Percentiles rank a stretch among this genome's conserved stretches.
Evolutionary conservation across 257 asterid genomes (phyloP).

Genomic region (Eucommia ulmoides): DNA sequence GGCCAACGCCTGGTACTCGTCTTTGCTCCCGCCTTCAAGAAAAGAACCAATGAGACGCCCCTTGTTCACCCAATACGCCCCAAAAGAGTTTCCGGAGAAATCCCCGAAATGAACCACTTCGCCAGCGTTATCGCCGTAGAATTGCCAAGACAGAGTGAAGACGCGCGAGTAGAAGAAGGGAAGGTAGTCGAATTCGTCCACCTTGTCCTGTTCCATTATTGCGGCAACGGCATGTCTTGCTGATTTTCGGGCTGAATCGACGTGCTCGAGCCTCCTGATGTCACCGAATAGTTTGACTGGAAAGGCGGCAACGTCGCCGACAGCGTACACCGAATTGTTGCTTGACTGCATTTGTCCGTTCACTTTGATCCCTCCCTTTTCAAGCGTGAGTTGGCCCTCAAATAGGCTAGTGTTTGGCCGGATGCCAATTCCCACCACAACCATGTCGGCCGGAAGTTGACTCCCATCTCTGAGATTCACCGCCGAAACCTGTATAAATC

Average conservation of each 20-base stretch:
- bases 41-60: slow-evolving; percentile 66
- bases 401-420: slow-evolving; percentile 85
- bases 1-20: slow-evolving; percentile 64
- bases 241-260: slow-evolving; percentile 66
- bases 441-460: slow-evolving; percentile 78
- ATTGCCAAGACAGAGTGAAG: slow-evolving; percentile 77
- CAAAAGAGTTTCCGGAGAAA: slow-evolving; percentile 31
- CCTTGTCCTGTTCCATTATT: slow-evolving; percentile 47
- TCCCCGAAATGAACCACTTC: slow-evolving; percentile 73
- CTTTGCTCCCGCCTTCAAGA: slow-evolving; percentile 87
- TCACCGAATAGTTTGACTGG: slow-evolving; percentile 61
- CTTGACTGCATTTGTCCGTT: slow-evolving; percentile 72
- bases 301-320: slow-evolving; percentile 82
- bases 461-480: slow-evolving; percentile 76
- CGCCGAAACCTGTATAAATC: slow-evolving; percentile 56
- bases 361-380: slow-evolving; percentile 88
- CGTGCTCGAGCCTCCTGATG: slow-evolving; percentile 81
- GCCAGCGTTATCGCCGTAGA: slow-evolving; percentile 65
- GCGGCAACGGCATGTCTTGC: slow-evolving; percentile 76
- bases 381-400: slow-evolving; percentile 80
- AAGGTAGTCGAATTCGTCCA: slow-evolving; percentile 53
- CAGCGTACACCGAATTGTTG: slow-evolving; percentile 63
- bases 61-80: slow-evolving; percentile 74
- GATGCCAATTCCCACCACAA: slow-evolving; percentile 82
- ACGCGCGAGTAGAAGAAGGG: slow-evolving; percentile 88